These are phyloP conservation scores for Colletotrichum gloeosporioides DNA, from an alignment of 2,329 filamentous ascomycete genomes.

Conservation along the genomic window DNA sequence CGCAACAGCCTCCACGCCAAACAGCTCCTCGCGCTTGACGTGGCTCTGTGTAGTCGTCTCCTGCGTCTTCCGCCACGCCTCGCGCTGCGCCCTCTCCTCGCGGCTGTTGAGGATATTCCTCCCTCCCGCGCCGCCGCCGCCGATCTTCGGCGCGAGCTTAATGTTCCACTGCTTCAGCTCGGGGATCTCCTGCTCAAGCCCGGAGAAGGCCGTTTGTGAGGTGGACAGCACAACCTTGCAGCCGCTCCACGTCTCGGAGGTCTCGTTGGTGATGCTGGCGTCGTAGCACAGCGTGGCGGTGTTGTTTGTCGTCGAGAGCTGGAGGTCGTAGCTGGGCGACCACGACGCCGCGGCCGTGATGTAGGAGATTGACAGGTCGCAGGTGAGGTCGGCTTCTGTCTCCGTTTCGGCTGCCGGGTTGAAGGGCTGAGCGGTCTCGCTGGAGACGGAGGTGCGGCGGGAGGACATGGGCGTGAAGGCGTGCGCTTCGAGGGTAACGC, in stretches of 20 bases:
- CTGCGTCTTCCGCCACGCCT: conserved; percentile 33
- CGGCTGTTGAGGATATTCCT: conserved; percentile 40
- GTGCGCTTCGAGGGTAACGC: conserved; percentile 55
- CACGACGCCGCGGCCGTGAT: conserved; percentile 64
- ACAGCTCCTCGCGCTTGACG: background rate
- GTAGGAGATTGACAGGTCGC: conserved; percentile 62
- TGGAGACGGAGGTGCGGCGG: conserved; percentile 54
- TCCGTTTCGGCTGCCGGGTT: conserved; percentile 38
- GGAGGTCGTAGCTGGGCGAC: conserved; percentile 67
- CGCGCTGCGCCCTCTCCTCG: conserved; percentile 41
- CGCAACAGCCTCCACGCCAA: background rate
- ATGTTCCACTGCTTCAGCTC: conserved; percentile 62
- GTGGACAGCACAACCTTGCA: conserved; percentile 67
- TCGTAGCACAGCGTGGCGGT: conserved; percentile 64
- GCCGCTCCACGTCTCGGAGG: conserved; percentile 68
- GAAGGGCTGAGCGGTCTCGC: conserved; percentile 55
- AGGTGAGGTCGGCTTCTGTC: conserved; percentile 28
- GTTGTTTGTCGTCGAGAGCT: conserved; percentile 60
- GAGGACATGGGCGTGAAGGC: conserved; percentile 49
- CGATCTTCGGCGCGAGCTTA: conserved; percentile 43
- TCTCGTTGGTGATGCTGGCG: conserved; percentile 65
- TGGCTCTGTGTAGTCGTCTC: conserved; percentile 17
- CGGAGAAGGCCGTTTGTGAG: conserved; percentile 63
- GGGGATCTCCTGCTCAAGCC: conserved; percentile 61
- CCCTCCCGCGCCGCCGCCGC: background rate